Conservation (phyloP, 495 filamentous ascomycete genomes). For the Penicillium soppii region DNA sequence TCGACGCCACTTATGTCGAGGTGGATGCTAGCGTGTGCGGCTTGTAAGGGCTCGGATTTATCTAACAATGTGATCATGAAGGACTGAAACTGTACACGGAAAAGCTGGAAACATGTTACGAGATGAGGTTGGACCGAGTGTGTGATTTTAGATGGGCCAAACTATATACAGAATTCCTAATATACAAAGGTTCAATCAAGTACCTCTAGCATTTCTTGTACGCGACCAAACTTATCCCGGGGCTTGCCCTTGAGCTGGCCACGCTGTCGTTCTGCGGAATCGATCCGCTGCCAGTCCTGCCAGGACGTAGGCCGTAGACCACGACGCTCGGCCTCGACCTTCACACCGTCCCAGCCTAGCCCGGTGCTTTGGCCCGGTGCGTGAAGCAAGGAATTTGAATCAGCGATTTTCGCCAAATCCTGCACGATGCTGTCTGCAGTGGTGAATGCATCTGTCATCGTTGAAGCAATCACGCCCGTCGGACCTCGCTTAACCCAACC, state of each 20-base stretch:
- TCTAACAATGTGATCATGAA: not conserved
- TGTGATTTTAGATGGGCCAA: constrained; percentile 10
- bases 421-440: constrained; percentile 77
- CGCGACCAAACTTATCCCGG: constrained; percentile 79
- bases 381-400: constrained; percentile 47
- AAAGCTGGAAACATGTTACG: not conserved
- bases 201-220: constrained; percentile 77
- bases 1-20: constrained; percentile 50
- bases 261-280: constrained; percentile 67
- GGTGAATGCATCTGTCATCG: constrained; percentile 91
- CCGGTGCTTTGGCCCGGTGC: constrained; percentile 38
- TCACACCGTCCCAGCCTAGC: constrained; percentile 76
- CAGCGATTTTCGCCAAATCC: constrained; percentile 57
- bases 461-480: constrained; percentile 92
- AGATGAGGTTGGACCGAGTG: not conserved
- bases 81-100: not conserved
- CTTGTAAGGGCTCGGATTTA: constrained; percentile 11
- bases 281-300: constrained; percentile 85
- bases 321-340: constrained; percentile 48
- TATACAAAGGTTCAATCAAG: constrained; percentile 19
- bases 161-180: constrained; percentile 1
- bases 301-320: constrained; percentile 60
- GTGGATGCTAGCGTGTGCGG: constrained; percentile 43
- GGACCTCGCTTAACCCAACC: constrained; percentile 97
- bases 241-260: constrained; percentile 69